These are phyloP conservation scores for Apiotrichum montevideense DNA, from an alignment of 1,284 basidiomycete species.

Conservation along the genomic window DNA sequence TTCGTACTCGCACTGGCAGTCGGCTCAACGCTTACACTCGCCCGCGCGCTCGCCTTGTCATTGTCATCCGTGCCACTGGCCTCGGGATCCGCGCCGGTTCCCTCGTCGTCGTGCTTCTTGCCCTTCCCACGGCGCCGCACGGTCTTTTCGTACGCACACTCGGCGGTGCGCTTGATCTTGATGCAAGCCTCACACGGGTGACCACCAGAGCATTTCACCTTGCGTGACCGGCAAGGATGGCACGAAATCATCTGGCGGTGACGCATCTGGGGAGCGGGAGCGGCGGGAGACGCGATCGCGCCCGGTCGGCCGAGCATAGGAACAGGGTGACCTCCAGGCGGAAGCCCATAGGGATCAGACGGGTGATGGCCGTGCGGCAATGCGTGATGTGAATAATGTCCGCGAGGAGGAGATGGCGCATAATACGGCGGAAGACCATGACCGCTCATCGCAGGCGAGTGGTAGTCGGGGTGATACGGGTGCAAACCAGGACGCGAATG, in stretches of 20 bases:
- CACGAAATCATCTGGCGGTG: constrained; percentile 36
- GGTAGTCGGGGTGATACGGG: not conserved
- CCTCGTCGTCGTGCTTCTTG: constrained; percentile 8
- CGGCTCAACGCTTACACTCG: not conserved
- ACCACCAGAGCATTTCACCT: constrained; percentile 36
- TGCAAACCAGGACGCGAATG: not conserved
- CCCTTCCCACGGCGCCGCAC: constrained; percentile 36
- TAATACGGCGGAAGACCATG: not conserved
- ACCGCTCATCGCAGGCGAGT: not conserved
- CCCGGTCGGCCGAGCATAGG: not conserved
- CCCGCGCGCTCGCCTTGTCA: not conserved
- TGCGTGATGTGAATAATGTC: not conserved
- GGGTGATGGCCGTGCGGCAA: not conserved
- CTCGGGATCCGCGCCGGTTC: not conserved
- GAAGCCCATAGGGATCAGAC: not conserved
- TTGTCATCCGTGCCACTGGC: not conserved
- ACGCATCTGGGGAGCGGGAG: constrained; percentile 4
- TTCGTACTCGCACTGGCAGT: no score
- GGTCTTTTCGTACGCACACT: constrained; percentile 33
- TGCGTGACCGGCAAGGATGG: constrained; percentile 34
- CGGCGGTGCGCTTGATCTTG: constrained; percentile 20
- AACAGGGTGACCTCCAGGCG: not conserved
- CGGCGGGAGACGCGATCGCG: not conserved
- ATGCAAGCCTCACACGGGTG: constrained; percentile 35
- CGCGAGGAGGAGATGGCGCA: not conserved